Percentiles rank a stretch among this genome's conserved stretches.
These are phyloP conservation scores for Metschnikowia drakensbergensis DNA, from an alignment of 805 yeast species.

Conservation along the genomic window DNA sequence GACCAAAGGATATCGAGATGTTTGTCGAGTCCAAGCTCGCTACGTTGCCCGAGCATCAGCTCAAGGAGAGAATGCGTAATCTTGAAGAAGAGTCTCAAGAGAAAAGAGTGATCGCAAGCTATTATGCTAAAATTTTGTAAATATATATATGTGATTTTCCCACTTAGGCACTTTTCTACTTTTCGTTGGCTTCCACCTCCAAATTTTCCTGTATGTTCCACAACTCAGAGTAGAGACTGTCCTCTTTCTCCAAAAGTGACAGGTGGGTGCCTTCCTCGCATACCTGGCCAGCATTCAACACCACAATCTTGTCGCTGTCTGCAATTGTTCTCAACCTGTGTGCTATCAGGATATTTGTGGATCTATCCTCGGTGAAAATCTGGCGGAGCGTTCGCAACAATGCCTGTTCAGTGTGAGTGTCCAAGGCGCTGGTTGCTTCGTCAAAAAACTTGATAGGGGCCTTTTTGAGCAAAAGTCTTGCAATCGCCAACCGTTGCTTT, in stretches of 20 bases:
- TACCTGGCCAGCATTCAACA: slow-evolving; percentile 71
- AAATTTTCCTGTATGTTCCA: slow-evolving; percentile 92
- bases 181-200: slow-evolving; percentile 40
- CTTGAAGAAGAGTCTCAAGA: slow-evolving; percentile 23
- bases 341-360: slow-evolving; percentile 88
- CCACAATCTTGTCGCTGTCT: slow-evolving; percentile 90
- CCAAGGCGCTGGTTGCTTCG: slow-evolving; percentile 95
- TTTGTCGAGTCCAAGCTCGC: slow-evolving; percentile 31
- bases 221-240: slow-evolving; percentile 69
- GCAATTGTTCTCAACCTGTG: slow-evolving; percentile 92
- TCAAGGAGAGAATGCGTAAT: slow-evolving; percentile 23
- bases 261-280: slow-evolving; percentile 85
- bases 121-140: slow-evolving; percentile 14
- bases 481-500: slow-evolving; percentile 91
- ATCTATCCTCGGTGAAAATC: slow-evolving; percentile 52
- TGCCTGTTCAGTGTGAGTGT: slow-evolving; percentile 92
- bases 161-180: background rate
- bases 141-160: slow-evolving; percentile 1
- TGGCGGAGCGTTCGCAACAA: slow-evolving; percentile 68
- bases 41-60: slow-evolving; percentile 38
- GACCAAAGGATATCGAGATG: slow-evolving; percentile 23
- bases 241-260: slow-evolving; percentile 48
- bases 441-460: slow-evolving; percentile 93
- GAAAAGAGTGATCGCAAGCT: slow-evolving; percentile 15
- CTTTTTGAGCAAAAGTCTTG: slow-evolving; percentile 79